Base-by-base conservation (phyloP, 2,329 filamentous ascomycete genomes). In the Colletotrichum sp. region DNA sequence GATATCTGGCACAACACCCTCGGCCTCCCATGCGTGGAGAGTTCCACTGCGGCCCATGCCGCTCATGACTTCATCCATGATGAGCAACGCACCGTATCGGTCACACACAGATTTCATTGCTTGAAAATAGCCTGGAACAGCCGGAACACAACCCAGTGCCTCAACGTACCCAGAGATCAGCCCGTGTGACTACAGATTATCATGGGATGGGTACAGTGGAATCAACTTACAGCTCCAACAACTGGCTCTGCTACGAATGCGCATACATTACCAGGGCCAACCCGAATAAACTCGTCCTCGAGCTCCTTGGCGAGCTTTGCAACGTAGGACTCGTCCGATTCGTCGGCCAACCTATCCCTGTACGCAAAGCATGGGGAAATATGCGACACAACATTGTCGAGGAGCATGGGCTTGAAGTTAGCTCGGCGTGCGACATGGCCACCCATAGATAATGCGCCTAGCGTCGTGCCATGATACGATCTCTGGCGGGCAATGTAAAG, bases 161-260 rank as follows among this genome's bases (percentile, higher is more conserved):
- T 91, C n/a, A 21, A 52, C 10, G n/a, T 52, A 21, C 18, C 44
- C 44, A 13, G 21, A 26, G 24, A 18, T 59, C 55, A 59, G 55
- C 26, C 21, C 13, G 24, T 28, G 24, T 59, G 26, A 59, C 60
- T 32, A 16, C 39, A 10, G 16, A 52, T 26, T 30, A 26, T 72
- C 26, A 21, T 8, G 30, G 16, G 28, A 18, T 28, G 26, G 24
- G 8, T 26, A 28, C 26, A 16, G 21, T 18, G 24, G 13, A 26
- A 15, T 65, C 7, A 13, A 24, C 86, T 84, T 88, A 94, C 92
- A 44, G 94, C 93, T 5, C 94, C 94, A n/a, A 94, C 93, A 3
- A 96, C 89, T 0, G 94, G 92, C 82, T 96, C 94, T 3, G 93
- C 92, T 28, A 95, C 88, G 80, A 96, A 95, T 1, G 92, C 94